These are phyloP conservation scores for Penicillium bialowiezense DNA, from an alignment of 495 filamentous ascomycete species.

Conservation along the genomic window DNA sequence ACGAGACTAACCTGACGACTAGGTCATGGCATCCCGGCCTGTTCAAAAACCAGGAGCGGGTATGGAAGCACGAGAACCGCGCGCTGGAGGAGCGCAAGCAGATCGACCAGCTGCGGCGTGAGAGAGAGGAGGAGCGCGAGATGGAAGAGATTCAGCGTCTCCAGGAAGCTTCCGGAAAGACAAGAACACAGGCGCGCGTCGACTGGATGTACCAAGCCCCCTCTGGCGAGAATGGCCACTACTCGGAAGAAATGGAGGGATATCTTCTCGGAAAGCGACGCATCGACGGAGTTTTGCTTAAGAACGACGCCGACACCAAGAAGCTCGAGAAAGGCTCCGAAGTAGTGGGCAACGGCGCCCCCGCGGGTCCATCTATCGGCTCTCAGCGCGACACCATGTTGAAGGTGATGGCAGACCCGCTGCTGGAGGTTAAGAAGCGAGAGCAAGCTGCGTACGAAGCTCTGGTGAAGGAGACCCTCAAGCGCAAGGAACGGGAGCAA, in stretches of 20 bases:
- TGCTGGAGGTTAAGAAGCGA: slow-evolving; percentile 87
- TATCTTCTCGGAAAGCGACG: slow-evolving; percentile 90
- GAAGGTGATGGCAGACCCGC: slow-evolving; percentile 86
- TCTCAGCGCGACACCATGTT: slow-evolving; percentile 66
- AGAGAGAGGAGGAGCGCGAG: slow-evolving; percentile 89
- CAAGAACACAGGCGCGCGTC: slow-evolving; percentile 70
- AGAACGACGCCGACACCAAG: slow-evolving; percentile 69
- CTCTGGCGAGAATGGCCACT: slow-evolving; percentile 71
- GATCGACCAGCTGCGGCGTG: slow-evolving; percentile 81
- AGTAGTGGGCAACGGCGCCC: slow-evolving; percentile 58
- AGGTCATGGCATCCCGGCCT: slow-evolving; percentile 85
- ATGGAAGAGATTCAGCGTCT: slow-evolving; percentile 89
- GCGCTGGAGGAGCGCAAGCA: slow-evolving; percentile 95
- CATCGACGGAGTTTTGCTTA: slow-evolving; percentile 79
- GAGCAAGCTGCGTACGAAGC: slow-evolving; percentile 89
- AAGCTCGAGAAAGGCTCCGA: slow-evolving; percentile 79
- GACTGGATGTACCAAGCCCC: slow-evolving; percentile 98
- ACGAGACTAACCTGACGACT: slow-evolving; percentile 11
- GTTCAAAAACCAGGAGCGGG: slow-evolving; percentile 76
- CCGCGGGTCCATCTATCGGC: slow-evolving; percentile 60
- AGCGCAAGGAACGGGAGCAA: slow-evolving; percentile 65
- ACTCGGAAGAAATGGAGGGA: slow-evolving; percentile 89
- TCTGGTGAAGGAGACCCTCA: slow-evolving; percentile 79
- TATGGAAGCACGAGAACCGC: slow-evolving; percentile 84
- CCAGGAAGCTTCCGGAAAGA: slow-evolving; percentile 84